Conservation (phyloP, 495 filamentous ascomycete species). For the Paragyromitra xinjiangensis region DNA sequence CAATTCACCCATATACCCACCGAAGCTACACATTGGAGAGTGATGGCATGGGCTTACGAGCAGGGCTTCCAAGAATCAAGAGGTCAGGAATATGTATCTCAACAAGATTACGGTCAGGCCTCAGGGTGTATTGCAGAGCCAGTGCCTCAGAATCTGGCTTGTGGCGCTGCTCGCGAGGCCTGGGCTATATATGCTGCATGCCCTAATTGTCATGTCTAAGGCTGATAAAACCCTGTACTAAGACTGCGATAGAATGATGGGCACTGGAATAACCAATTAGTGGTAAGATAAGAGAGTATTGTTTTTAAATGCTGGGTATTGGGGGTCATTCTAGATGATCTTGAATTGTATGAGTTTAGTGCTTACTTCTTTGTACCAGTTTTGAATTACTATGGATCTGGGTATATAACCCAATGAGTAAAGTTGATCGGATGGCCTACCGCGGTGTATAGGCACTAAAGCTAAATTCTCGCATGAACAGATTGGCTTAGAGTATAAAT, state of each 20-base stretch:
- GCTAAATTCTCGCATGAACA: background rate
- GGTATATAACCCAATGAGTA: background rate
- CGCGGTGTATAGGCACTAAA: background rate
- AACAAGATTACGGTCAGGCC: background rate
- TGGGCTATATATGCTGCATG: constrained; percentile 30
- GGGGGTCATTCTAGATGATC: background rate
- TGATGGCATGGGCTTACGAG: constrained; percentile 5
- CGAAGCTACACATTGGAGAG: constrained; percentile 14
- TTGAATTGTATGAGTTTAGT: background rate
- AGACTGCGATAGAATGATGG: too few species aligned
- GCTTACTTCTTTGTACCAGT: background rate
- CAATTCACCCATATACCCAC: background rate
- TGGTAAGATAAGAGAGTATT: background rate
- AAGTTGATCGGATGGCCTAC: background rate
- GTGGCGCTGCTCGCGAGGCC: constrained; percentile 30
- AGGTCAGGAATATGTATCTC: background rate
- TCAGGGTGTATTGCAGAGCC: background rate
- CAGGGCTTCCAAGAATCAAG: constrained; percentile 4
- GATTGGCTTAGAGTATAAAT: background rate
- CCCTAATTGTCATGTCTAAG: constrained; percentile 5
- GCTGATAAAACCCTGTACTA: constrained; percentile 14
- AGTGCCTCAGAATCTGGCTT: background rate
- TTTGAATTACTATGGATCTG: background rate
- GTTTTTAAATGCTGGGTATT: background rate
- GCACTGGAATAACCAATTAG: background rate